phyloP scores from a whole-genome alignment of 2,329 filamentous ascomycete species.

The Hymenoscyphus scutula region DNA sequence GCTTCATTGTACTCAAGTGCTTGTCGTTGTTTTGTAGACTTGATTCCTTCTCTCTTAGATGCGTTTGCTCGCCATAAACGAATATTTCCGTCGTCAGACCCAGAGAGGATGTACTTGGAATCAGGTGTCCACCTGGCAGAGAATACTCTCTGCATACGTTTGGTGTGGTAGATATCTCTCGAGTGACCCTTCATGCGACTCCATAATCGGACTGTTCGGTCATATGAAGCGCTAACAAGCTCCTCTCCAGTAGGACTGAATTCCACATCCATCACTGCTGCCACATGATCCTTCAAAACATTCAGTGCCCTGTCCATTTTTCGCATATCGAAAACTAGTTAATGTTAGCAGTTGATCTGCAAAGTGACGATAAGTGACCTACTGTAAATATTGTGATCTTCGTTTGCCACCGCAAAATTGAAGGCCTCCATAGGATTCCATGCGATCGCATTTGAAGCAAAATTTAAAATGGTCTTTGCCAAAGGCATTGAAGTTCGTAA shows the following conservation, averaged over 20 bases:
- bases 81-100: conserved; percentile 90
- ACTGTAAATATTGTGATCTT: conserved; percentile 60
- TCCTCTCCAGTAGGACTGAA: conserved; percentile 94
- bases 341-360: neutral
- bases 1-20: conserved; percentile 90
- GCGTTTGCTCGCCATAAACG: conserved; percentile 88
- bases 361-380: neutral
- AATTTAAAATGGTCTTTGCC: conserved; percentile 74
- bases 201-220: conserved; percentile 86
- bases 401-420: conserved; percentile 89
- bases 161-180: conserved; percentile 93
- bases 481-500: conserved; percentile 82
- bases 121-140: conserved; percentile 83
- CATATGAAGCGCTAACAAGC: conserved; percentile 84
- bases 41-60: conserved; percentile 78
- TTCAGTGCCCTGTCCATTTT: conserved; percentile 86
- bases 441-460: conserved; percentile 77
- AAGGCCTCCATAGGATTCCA: conserved; percentile 99
- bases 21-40: conserved; percentile 79
- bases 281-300: conserved; percentile 83
- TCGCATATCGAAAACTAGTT: conserved; percentile 81
- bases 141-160: conserved; percentile 95
- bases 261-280: conserved; percentile 93
- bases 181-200: conserved; percentile 76
- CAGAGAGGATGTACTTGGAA: conserved; percentile 83